Evolutionary conservation across 2,329 filamentous ascomycete species (phyloP).

Genomic region (Xylaria polymorpha): DNA sequence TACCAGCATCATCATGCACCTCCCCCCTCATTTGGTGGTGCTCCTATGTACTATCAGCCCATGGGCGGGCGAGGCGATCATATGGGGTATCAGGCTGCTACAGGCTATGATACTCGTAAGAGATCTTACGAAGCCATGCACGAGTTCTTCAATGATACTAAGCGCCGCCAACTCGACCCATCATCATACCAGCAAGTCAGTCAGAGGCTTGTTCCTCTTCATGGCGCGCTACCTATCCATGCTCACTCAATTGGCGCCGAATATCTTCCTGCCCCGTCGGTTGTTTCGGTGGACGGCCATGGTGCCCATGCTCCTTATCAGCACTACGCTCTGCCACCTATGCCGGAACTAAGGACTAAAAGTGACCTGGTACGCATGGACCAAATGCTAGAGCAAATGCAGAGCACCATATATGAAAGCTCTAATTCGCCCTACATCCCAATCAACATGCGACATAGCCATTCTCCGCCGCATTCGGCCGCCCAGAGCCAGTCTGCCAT

Average conservation of each 20-base stretch:
- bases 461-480: slow-evolving; percentile 56
- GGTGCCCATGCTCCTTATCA: slow-evolving; percentile 69
- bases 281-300: slow-evolving; percentile 66
- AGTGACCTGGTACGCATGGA: slow-evolving; percentile 94
- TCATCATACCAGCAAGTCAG: slow-evolving; percentile 91
- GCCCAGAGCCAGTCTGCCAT: slow-evolving; percentile 51
- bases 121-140: slow-evolving; percentile 89
- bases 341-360: slow-evolving; percentile 90
- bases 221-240: slow-evolving; percentile 74
- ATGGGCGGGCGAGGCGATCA: slow-evolving; percentile 70
- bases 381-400: slow-evolving; percentile 94
- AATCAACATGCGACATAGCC: slow-evolving; percentile 68
- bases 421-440: slow-evolving; percentile 76
- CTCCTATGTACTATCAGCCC: slow-evolving; percentile 80
- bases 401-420: slow-evolving; percentile 95
- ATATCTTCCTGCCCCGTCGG: slow-evolving; percentile 65
- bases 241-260: slow-evolving; percentile 64
- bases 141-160: slow-evolving; percentile 93
- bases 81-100: slow-evolving; percentile 67
- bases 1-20: slow-evolving; percentile 64
- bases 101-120: slow-evolving; percentile 76
- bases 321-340: slow-evolving; percentile 88
- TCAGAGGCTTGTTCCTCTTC: slow-evolving; percentile 84
- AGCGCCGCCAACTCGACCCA: slow-evolving; percentile 90
- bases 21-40: slow-evolving; percentile 70